Conservation (phyloP, 495 filamentous ascomycete species). For the Hypoxylon crocopeplum region DNA sequence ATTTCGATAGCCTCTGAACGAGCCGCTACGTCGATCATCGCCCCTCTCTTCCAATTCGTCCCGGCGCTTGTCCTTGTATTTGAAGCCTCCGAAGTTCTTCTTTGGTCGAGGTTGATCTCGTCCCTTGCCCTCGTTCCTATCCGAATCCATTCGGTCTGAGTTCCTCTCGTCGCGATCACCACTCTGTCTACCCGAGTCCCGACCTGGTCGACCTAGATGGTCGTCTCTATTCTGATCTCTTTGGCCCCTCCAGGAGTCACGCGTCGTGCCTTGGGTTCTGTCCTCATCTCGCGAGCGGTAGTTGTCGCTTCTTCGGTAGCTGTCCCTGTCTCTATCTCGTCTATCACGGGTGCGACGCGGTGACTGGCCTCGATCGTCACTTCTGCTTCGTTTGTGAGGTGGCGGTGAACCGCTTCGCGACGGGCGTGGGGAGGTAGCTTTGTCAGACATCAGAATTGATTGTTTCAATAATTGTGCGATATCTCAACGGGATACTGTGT, state of each 20-base stretch:
- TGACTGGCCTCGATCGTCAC: conserved; percentile 37
- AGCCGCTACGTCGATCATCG: conserved; percentile 48
- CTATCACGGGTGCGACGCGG: conserved; percentile 30
- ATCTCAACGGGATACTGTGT: too few relatives aligned
- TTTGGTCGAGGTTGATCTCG: conserved; percentile 45
- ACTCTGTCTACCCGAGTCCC: conserved; percentile 12
- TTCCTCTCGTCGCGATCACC: conserved; percentile 17
- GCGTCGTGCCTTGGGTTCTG: conserved; percentile 10
- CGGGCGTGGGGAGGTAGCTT: conserved; percentile 25
- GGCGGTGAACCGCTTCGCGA: conserved; percentile 34
- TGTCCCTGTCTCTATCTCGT: conserved; percentile 24
- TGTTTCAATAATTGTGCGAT: too few relatives aligned
- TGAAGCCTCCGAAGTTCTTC: conserved; percentile 61
- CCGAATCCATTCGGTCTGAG: conserved; percentile 27
- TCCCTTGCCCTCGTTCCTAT: conserved; percentile 22
- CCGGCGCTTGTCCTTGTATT: conserved; percentile 70
- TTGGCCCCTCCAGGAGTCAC: conserved; percentile 25
- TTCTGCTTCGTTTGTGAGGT: conserved; percentile 29
- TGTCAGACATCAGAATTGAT: conserved; percentile 45
- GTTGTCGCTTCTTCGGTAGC: conserved; percentile 30
- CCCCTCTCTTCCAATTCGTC: conserved; percentile 56
- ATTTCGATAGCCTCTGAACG: conserved; percentile 62
- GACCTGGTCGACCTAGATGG: conserved; percentile 3
- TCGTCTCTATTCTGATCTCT: conserved; percentile 25
- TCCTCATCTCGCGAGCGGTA: conserved; percentile 35